phyloP scores from a whole-genome alignment of 345 rosid genomes.

The Gossypium australe region DNA sequence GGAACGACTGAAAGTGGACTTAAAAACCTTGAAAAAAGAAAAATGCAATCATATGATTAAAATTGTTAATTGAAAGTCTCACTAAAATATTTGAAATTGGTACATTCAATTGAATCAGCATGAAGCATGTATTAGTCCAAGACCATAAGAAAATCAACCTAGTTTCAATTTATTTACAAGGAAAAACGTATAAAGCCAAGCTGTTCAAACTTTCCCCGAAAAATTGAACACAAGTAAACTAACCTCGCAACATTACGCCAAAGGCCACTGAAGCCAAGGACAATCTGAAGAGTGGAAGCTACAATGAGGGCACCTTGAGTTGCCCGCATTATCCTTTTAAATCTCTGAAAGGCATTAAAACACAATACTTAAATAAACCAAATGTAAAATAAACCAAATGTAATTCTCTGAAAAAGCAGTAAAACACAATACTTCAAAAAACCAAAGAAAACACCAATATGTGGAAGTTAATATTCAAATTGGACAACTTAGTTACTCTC shows the following conservation, averaged over 20 bases:
- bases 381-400: neutral
- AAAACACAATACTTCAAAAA: neutral
- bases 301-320: slow-evolving; percentile 93
- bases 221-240: slow-evolving; percentile 17
- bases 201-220: neutral
- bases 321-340: slow-evolving; percentile 79
- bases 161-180: neutral
- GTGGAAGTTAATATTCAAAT: neutral
- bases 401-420: neutral
- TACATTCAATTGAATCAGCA: neutral
- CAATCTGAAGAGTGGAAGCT: slow-evolving; percentile 92
- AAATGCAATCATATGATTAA: neutral
- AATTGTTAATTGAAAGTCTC: neutral
- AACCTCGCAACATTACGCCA: slow-evolving; percentile 94
- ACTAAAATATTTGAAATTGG: neutral
- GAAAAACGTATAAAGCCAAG: neutral
- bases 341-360: slow-evolving; percentile 48
- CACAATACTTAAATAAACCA: neutral
- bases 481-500: neutral
- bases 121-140: neutral
- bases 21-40: slow-evolving; percentile 57
- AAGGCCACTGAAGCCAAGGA: slow-evolving; percentile 96
- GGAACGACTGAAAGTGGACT: slow-evolving; percentile 95
- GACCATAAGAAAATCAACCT: neutral
- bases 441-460: neutral